Evolutionary conservation across 2,329 filamentous ascomycete genomes (phyloP).

Genomic region (Ceratocystis lukuohia): DNA sequence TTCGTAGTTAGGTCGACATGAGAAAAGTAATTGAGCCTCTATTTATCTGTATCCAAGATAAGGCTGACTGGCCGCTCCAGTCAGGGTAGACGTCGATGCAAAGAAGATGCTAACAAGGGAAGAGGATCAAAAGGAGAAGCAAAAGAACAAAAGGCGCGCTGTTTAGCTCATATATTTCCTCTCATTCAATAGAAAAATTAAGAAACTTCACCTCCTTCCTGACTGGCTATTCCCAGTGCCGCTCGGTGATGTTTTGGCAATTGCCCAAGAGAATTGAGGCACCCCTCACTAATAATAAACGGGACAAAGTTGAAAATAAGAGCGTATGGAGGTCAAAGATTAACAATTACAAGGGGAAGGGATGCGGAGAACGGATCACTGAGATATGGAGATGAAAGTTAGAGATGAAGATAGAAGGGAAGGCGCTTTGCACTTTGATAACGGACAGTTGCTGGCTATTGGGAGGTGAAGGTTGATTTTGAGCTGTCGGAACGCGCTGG

Average conservation of each 20-base stretch:
- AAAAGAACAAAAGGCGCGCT: neutral
- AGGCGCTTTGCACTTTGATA: neutral
- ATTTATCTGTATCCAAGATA: neutral
- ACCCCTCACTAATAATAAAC: neutral
- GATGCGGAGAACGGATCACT: neutral
- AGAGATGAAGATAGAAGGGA: neutral
- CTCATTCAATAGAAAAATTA: neutral
- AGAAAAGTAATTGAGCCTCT: neutral
- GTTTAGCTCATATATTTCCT: neutral
- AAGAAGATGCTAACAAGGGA: neutral
- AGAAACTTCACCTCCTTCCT: neutral
- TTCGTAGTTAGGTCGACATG: neutral
- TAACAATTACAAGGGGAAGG: neutral
- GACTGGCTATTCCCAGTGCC: neutral
- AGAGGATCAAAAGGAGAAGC: neutral
- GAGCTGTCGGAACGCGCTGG: constrained; percentile 1
- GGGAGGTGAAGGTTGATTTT: neutral
- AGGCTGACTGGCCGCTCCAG: neutral
- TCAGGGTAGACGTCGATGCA: neutral
- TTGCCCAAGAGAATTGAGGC: neutral
- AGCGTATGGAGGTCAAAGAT: neutral
- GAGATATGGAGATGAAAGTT: neutral
- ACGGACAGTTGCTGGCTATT: neutral
- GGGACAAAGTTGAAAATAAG: neutral
- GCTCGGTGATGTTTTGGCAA: neutral